A percentile compares a stretch with the other conserved stretches of the same genome.
Conservation (phyloP, 108 stramenopile species). For the Skeletonema marinoi region DNA sequence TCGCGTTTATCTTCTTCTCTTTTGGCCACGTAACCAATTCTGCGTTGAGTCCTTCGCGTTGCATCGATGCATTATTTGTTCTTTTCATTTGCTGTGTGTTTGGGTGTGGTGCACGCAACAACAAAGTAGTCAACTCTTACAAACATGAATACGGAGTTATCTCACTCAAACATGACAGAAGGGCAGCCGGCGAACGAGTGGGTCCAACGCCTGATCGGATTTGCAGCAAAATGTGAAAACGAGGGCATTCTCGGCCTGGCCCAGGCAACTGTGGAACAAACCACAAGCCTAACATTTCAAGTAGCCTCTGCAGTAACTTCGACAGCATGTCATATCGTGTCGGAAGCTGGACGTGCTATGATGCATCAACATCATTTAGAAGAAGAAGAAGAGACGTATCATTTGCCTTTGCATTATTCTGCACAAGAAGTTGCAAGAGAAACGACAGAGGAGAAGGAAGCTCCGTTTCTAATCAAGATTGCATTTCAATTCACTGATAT, state of each 20-base stretch:
- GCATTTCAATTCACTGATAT: background rate
- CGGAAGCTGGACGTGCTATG: background rate
- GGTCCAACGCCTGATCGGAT: background rate
- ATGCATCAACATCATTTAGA: background rate
- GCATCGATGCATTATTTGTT: too few species aligned
- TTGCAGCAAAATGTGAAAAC: slow-evolving; percentile 15
- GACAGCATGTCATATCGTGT: slow-evolving; percentile 15
- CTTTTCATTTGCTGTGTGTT: too few species aligned
- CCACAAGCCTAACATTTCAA: slow-evolving; percentile 3
- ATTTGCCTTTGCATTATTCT: background rate
- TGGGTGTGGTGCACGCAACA: too few species aligned
- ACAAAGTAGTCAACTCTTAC: too few species aligned
- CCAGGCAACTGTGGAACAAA: slow-evolving; percentile 4
- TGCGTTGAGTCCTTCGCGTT: too few species aligned
- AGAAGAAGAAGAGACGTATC: background rate
- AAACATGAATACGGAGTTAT: background rate
- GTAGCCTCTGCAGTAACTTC: background rate
- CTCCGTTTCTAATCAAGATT: background rate
- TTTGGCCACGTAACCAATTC: too few species aligned
- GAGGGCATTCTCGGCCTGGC: slow-evolving; percentile 29
- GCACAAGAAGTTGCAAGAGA: background rate
- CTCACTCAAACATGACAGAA: background rate
- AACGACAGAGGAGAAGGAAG: background rate
- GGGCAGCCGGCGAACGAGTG: background rate
- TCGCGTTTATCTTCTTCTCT: too few species aligned